phyloP scores from a whole-genome alignment of 805 yeast species.

The Metschnikowia sp. region DNA sequence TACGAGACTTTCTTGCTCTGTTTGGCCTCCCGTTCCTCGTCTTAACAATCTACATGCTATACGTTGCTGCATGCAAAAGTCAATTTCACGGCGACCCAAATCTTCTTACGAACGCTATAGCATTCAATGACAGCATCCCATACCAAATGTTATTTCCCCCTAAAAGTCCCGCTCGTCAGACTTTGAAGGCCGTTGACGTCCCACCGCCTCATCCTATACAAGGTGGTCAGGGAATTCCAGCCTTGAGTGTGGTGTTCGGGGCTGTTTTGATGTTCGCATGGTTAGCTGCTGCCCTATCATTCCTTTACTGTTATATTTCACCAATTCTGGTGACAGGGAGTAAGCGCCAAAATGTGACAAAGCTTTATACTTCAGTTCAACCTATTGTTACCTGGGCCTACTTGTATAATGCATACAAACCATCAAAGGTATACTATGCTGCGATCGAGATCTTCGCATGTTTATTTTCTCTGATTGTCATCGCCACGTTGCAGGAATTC shows the following conservation, averaged over 20 bases:
- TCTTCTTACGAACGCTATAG: conserved; percentile 11
- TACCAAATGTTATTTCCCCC: conserved; percentile 19
- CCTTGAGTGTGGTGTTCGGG: conserved; percentile 29
- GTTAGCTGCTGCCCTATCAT: conserved; percentile 10
- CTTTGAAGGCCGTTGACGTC: too few species aligned
- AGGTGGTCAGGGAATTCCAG: conserved; percentile 5
- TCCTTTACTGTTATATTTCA: conserved; percentile 13
- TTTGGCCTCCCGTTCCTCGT: conserved; percentile 45
- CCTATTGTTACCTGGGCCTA: conserved; percentile 47
- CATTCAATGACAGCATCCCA: conserved; percentile 24
- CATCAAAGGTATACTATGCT: conserved; percentile 38
- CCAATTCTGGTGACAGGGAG: conserved; percentile 18
- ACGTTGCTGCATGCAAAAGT: conserved; percentile 18
- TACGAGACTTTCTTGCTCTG: conserved; percentile 29
- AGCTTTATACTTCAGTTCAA: conserved; percentile 46
- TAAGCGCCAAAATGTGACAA: conserved; percentile 19
- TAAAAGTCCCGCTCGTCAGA: not conserved
- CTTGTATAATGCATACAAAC: conserved; percentile 42
- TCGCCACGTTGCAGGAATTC: conserved; percentile 42
- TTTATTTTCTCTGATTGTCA: conserved; percentile 32
- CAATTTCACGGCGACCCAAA: conserved; percentile 6
- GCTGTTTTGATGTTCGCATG: conserved; percentile 23
- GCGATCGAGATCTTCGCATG: conserved; percentile 32
- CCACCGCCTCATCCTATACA: not conserved
- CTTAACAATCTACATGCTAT: conserved; percentile 33